Evolutionary conservation across 257 asterid species (phyloP).

Genomic region (Solanum medicagineum): DNA sequence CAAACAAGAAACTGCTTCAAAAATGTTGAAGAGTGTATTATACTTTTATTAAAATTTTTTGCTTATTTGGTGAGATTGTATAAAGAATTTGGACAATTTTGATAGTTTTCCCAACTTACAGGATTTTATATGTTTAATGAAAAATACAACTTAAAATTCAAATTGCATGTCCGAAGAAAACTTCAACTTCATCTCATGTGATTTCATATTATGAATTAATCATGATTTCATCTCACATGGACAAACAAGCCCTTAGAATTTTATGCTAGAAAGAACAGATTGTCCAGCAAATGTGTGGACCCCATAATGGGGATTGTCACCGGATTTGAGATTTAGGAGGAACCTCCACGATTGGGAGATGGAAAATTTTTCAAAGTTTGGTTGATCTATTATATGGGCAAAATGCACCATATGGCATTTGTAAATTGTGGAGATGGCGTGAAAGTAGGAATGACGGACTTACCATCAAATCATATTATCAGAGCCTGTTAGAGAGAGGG

Average conservation of each 20-base stretch:
- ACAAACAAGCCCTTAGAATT: no score
- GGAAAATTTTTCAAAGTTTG: not conserved
- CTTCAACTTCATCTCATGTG: no score
- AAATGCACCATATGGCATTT: not conserved
- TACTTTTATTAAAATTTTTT: not conserved
- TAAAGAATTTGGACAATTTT: not conserved
- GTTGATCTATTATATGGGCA: not conserved
- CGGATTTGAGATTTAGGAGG: not conserved
- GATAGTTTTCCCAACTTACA: not conserved
- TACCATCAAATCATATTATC: not conserved
- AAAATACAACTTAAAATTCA: no score
- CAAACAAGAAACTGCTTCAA: no score
- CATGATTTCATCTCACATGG: no score
- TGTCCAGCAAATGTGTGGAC: not conserved
- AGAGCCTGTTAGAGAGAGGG: not conserved
- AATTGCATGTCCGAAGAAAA: no score
- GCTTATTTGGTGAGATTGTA: not conserved
- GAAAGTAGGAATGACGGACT: not conserved
- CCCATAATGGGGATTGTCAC: not conserved
- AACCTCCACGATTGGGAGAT: not conserved
- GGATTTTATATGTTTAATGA: no score
- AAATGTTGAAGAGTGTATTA: no score
- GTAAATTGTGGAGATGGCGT: not conserved
- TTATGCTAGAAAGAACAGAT: not conserved
- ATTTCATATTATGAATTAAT: no score